A percentile compares a stretch with the other conserved stretches of the same genome.
Evolutionary conservation across 148 eudicot genomes (phyloP).

Genomic region (Selenicereus undatus): DNA sequence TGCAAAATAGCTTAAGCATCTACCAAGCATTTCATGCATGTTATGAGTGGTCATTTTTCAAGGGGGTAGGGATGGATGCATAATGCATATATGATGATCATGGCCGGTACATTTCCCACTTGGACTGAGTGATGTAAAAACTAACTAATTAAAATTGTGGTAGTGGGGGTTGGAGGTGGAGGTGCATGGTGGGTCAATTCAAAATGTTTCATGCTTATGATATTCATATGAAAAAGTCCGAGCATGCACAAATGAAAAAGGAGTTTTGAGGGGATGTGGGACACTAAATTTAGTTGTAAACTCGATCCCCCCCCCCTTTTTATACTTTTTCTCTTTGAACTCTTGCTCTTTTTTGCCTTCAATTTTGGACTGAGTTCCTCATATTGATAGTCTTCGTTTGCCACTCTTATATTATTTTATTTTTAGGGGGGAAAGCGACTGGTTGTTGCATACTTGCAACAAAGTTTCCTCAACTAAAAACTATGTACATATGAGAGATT

Average conservation of each 20-base stretch:
- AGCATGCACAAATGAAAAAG: conserved; percentile 27
- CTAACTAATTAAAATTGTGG: conserved; percentile 18
- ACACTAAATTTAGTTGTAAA: conserved; percentile 6
- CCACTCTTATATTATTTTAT: neutral
- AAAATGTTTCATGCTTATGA: neutral
- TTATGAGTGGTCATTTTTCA: conserved; percentile 21
- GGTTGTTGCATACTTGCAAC: conserved; percentile 17
- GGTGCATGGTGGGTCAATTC: neutral
- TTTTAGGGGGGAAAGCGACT: conserved; percentile 16
- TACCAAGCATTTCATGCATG: neutral
- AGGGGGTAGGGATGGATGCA: conserved; percentile 20
- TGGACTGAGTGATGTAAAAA: conserved; percentile 3
- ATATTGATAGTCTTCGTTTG: neutral
- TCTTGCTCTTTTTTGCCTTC: conserved; percentile 29
- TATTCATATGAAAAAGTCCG: neutral
- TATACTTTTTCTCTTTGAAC: conserved; percentile 21
- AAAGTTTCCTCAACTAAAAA: conserved; percentile 11
- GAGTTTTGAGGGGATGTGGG: conserved; percentile 18
- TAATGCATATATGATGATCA: neutral
- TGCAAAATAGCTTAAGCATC: conserved; percentile 26
- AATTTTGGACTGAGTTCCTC: conserved; percentile 17
- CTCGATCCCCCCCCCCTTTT: neutral
- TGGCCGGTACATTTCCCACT: conserved; percentile 21
- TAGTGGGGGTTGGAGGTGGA: conserved; percentile 6
- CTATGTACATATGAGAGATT: neutral